phyloP scores from a whole-genome alignment of 192 early-diverging fungal genomes.

The Coemansia umbellata region DNA sequence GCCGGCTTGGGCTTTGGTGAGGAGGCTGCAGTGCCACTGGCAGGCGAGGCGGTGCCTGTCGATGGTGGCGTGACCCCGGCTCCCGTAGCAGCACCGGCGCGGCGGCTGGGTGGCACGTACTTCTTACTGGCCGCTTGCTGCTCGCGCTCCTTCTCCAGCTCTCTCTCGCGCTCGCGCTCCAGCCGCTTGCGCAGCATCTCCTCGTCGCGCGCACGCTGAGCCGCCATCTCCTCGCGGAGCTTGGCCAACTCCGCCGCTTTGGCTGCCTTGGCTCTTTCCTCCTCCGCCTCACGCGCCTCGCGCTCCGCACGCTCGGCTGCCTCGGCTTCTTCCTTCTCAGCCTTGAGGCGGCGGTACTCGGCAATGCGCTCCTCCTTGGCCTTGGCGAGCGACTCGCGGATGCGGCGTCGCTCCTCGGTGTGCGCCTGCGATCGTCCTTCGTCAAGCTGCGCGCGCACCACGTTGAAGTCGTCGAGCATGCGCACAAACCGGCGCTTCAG shows the following conservation, averaged over 20 bases:
- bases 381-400: constrained; percentile 55
- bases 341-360: constrained; percentile 43
- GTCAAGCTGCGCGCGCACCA: constrained; percentile 54
- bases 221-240: constrained; percentile 43
- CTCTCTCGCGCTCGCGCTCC: constrained; percentile 20
- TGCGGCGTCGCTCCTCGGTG: constrained; percentile 55
- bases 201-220: constrained; percentile 42
- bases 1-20: constrained; percentile 2
- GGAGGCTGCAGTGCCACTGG: not conserved
- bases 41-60: not conserved
- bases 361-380: constrained; percentile 50
- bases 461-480: constrained; percentile 78
- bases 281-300: constrained; percentile 31
- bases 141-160: constrained; percentile 30
- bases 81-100: constrained; percentile 6
- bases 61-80: constrained; percentile 12
- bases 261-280: constrained; percentile 33
- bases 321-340: constrained; percentile 39
- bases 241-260: constrained; percentile 40
- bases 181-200: constrained; percentile 51
- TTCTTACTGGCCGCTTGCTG: constrained; percentile 10
- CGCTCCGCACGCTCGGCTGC: constrained; percentile 53
- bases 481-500: constrained; percentile 75
- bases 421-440: constrained; percentile 59
- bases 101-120: constrained; percentile 43